These are phyloP conservation scores for Lizonia empirigonia DNA, from an alignment of 2,329 filamentous ascomycete species.

Conservation along the genomic window DNA sequence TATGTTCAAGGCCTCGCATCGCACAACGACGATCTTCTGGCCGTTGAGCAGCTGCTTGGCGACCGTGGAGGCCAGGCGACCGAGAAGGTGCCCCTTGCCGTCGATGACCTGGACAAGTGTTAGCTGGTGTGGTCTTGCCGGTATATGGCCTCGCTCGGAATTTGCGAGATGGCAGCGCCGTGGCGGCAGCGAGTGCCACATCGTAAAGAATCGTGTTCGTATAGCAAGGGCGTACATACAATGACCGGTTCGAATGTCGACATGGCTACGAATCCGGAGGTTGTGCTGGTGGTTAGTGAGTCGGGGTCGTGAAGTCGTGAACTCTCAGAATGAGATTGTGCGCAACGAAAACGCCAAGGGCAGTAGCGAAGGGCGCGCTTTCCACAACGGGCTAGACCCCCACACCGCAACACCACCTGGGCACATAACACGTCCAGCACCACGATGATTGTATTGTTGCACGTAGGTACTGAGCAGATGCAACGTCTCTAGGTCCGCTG, in stretches of 20 bases:
- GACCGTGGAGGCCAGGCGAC: conserved; percentile 96
- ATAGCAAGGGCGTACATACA: conserved; percentile 55
- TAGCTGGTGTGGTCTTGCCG: conserved; percentile 31
- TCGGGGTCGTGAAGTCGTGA: conserved; percentile 9
- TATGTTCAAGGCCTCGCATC: conserved; percentile 99
- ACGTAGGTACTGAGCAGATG: background rate
- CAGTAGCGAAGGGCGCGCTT: background rate
- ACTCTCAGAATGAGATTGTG: conserved; percentile 1
- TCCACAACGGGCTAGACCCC: conserved; percentile 2
- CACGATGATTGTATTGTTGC: background rate
- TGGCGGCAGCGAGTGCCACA: conserved; percentile 17
- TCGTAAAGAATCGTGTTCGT: conserved; percentile 13
- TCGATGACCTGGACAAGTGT: conserved; percentile 73
- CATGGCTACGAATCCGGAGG: conserved; percentile 57
- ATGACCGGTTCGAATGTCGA: conserved; percentile 69
- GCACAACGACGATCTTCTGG: conserved; percentile 99
- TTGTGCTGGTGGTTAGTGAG: conserved; percentile 44
- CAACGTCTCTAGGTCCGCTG: background rate
- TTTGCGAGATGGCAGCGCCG: conserved; percentile 16
- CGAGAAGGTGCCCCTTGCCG: conserved; percentile 99
- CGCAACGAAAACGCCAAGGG: conserved; percentile 11
- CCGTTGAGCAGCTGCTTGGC: conserved; percentile 99
- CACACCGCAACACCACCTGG: background rate
- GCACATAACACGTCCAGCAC: background rate
- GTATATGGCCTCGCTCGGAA: conserved; percentile 6